These are phyloP conservation scores for Xylaria castorea DNA, from an alignment of 495 filamentous ascomycete species.

Conservation along the genomic window DNA sequence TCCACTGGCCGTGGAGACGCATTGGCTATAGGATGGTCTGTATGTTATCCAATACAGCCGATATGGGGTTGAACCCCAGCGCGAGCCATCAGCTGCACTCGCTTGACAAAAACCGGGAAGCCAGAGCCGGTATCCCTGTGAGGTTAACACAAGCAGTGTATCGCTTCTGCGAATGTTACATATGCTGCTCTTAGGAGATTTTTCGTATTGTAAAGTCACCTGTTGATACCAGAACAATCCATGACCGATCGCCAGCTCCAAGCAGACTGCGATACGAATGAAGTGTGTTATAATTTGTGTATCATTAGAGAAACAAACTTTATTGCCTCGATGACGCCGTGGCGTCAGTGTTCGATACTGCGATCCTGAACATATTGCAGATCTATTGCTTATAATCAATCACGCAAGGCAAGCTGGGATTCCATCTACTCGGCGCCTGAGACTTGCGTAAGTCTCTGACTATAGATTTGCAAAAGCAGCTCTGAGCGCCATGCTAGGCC, in stretches of 20 bases:
- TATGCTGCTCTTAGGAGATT: neutral
- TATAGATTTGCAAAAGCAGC: conserved; percentile 5
- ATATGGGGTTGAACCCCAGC: conserved; percentile 11
- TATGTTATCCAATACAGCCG: conserved; percentile 22
- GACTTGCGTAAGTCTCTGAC: neutral
- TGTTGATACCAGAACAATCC: conserved; percentile 11
- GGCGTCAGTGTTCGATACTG: neutral
- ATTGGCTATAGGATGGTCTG: conserved; percentile 7
- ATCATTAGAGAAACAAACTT: neutral
- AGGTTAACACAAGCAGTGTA: conserved; percentile 9
- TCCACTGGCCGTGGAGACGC: conserved; percentile 9
- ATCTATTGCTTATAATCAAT: neutral
- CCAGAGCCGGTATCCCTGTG: conserved; percentile 16
- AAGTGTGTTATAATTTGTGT: neutral
- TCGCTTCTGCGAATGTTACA: neutral
- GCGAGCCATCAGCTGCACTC: conserved; percentile 8
- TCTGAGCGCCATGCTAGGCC: neutral
- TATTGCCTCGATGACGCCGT: neutral
- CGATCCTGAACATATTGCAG: neutral
- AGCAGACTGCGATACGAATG: neutral
- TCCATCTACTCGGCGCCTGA: neutral
- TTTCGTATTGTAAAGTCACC: conserved; percentile 10
- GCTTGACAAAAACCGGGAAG: conserved; percentile 17
- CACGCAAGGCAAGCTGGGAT: neutral
- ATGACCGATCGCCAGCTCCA: neutral